These are phyloP conservation scores for Ceratobasidium sp. DNA, from an alignment of 1,284 basidiomycete species.

Conservation along the genomic window DNA sequence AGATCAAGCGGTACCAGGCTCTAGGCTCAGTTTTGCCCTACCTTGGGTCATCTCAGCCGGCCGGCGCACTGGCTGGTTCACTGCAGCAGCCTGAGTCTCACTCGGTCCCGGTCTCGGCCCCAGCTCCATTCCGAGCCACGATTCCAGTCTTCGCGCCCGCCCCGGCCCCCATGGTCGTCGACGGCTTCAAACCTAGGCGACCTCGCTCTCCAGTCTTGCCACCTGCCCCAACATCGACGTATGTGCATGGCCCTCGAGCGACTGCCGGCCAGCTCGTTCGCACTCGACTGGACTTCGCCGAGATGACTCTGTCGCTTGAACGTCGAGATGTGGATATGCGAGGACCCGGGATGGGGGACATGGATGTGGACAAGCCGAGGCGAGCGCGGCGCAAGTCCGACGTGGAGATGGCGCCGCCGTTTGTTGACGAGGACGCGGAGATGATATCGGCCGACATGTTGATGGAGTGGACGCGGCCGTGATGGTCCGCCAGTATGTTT, in stretches of 20 bases:
- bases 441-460: background rate
- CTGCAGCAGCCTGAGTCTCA: too few species aligned
- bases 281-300: background rate
- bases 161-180: too few species aligned
- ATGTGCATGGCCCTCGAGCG: background rate
- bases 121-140: too few species aligned
- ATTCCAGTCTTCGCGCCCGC: too few species aligned
- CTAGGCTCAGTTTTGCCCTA: too few species aligned
- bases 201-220: background rate
- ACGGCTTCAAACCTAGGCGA: too few species aligned
- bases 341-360: background rate
- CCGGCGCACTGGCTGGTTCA: too few species aligned
- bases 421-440: background rate
- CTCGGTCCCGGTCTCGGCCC: too few species aligned
- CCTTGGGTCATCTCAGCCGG: too few species aligned
- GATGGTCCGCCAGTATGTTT: too few species aligned
- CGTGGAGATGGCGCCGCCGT: background rate
- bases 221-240: background rate
- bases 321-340: background rate
- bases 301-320: background rate
- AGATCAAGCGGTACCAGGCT: too few species aligned
- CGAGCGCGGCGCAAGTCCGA: background rate
- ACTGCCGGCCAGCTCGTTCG: background rate
- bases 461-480: too few species aligned
- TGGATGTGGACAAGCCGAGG: background rate